Base-by-base conservation (phyloP, 192 early-diverging fungal genomes). In the Podila horticola region DNA sequence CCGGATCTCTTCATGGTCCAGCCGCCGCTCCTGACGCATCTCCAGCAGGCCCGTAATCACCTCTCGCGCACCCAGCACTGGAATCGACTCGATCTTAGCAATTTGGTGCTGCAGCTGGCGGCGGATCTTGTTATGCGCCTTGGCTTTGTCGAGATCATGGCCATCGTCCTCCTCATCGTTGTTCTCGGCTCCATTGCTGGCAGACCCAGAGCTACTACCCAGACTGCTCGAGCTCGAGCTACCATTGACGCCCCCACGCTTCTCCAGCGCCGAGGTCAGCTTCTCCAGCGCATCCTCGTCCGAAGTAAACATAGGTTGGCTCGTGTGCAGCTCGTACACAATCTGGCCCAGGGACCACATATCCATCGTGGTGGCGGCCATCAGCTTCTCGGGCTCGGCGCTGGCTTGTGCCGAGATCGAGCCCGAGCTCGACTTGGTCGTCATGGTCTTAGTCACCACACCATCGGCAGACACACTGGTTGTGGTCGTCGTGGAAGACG, bases 301-400 rank as follows among this genome's bases (percentile, higher is more conserved):
- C 15, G 66, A 64, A 1, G 55, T 48, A 41, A 84, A 84, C 68
- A 84, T 72, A 22, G 83, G 28, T 17, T 71, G 66, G 19, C 12
- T 26, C 7, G 75, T 74, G 20, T 79, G 72, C 34, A 84, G 66
- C 67, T 84, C 83, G 24, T 79, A 84, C 28, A 84, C 61, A 38
- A 79, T 74, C 58, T 74, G 62, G 12, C 83, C 83, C 36, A 84
- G 34, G 0, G 83, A 84, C 83, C 83, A 84, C 74, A 84, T 84
- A 66, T 84, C 83, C 83, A 84, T 84, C 45, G 71, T 50, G 9
- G 67, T 58, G 2, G 51, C 30, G 1, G 83, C 83, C 41, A 71
- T 67, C 59, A 84, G 11, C 61, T 81, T 73, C 4, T 81, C 77
- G 1, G 45, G 5, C 11, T 69, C 71, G 31, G 20, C 61, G 10